A percentile compares a stretch with the other conserved stretches of the same genome.
phyloP scores from a whole-genome alignment of 371 early-diverging fungal genomes.

The Mortierella sp. region DNA sequence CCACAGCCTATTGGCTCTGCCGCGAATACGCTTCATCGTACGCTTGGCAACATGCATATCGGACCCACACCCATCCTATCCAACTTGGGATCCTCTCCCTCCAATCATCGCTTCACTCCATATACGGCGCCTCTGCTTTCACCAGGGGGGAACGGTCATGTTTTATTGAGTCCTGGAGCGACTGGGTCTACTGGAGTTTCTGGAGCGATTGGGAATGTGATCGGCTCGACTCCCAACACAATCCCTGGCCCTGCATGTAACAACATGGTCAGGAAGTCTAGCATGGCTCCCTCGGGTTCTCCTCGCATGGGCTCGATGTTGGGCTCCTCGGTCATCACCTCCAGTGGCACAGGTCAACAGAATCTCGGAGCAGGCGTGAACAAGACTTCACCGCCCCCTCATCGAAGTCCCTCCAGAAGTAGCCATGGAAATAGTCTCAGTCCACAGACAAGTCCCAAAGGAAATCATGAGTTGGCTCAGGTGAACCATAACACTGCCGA shows the following conservation, averaged over 20 bases:
- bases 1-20: conserved; percentile 35
- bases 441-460: conserved; percentile 18
- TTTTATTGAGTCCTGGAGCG: neutral
- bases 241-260: neutral
- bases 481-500: too few species aligned
- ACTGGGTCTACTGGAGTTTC: conserved; percentile 11
- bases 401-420: conserved; percentile 24
- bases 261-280: too few species aligned
- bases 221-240: too few species aligned
- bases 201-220: neutral
- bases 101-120: conserved; percentile 30
- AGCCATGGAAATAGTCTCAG: conserved; percentile 23
- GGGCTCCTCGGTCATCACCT: conserved; percentile 37
- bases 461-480: neutral
- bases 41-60: conserved; percentile 40
- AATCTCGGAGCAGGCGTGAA: conserved; percentile 5
- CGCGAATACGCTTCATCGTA: conserved; percentile 21
- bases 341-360: conserved; percentile 31
- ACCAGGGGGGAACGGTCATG: conserved; percentile 17
- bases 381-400: conserved; percentile 6
- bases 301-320: conserved; percentile 44
- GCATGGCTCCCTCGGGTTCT: conserved; percentile 14
- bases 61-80: conserved; percentile 37
- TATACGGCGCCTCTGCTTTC: conserved; percentile 28
- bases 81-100: conserved; percentile 21